phyloP scores from a whole-genome alignment of 2,329 filamentous ascomycete genomes.

The Cercospora canescens region DNA sequence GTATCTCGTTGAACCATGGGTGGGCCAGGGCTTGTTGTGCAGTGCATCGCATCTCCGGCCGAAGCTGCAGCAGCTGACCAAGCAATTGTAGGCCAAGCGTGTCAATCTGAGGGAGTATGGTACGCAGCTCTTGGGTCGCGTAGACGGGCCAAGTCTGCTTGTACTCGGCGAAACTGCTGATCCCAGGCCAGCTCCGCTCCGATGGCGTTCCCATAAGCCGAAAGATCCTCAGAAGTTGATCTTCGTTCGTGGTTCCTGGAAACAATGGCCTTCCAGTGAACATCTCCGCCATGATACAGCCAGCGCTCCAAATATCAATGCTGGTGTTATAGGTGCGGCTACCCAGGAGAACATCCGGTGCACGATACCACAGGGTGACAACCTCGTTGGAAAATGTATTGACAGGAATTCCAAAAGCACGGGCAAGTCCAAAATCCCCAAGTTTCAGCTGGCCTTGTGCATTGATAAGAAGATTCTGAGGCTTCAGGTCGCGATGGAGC shows the following conservation, averaged over 20 bases:
- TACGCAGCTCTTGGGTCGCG: conserved; percentile 83
- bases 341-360: conserved; percentile 90
- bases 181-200: conserved; percentile 92
- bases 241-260: conserved; percentile 96
- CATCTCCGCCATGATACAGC: conserved; percentile 99
- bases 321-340: conserved; percentile 98
- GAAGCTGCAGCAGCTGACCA: conserved; percentile 85
- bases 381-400: conserved; percentile 99
- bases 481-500: conserved; percentile 91
- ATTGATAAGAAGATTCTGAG: conserved; percentile 95
- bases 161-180: conserved; percentile 95
- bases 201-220: conserved; percentile 97
- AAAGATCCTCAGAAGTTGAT: conserved; percentile 96
- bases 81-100: conserved; percentile 82
- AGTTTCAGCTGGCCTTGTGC: conserved; percentile 86
- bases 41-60: conserved; percentile 87
- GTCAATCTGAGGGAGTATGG: conserved; percentile 89
- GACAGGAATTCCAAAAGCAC: conserved; percentile 94
- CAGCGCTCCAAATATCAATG: conserved; percentile 98
- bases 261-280: conserved; percentile 94
- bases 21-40: conserved; percentile 85
- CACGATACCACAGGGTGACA: conserved; percentile 96
- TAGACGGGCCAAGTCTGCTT: conserved; percentile 94
- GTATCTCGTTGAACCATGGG: conserved; percentile 83
- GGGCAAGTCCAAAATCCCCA: conserved; percentile 89